Evolutionary conservation across 202 grass and related monocot species (phyloP), one percentile per base, ranked within the genome.

Genomic region (Zoysia matrella): DNA sequence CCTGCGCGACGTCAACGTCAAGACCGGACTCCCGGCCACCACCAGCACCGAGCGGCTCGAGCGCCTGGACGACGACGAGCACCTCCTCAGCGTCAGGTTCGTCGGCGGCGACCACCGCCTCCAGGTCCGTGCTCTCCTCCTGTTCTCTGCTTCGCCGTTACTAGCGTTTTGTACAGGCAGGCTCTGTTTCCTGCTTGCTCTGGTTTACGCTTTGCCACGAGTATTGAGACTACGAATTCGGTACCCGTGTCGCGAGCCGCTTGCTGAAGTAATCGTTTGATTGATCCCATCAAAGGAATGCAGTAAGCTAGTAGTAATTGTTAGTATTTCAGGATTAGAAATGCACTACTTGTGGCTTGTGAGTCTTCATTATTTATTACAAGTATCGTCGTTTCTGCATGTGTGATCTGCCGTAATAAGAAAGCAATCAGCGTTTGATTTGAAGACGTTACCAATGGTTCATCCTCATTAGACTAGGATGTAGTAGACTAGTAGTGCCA

Each of bases 61-160:
- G 76, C 80, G 78, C 67, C 89, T 97, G 6, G 94, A 97, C 52
- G 89, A 97, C 82, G 85, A 94, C 50, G 85, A 90, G 45, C 94
- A 94, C 83, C 92, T 97, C 63, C 80, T 97, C 84, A 82, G 89
- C 76, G 87, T 97, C 77, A 91, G 86, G 83, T 94, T 93, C 62
- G 89, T 97, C 49, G 91, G 86, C 46, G 94, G 94, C 11, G 91
- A 97, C 70, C 94, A 97, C 82, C 86, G 94, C 46, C 94, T 97
- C 64, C 87, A 85, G 91, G 94, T 97, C 1, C 56, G 55, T 71
- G 22, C 64, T 71, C 60, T 63, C 30, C 57, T 60, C 14, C 57
- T 16, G 6, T 16, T 30, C 13, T 11, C 55, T 69, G 47, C 0
- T 8, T 8, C 7, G 14, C 36, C 3, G 5, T 62, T 11, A 22